These are phyloP conservation scores for Linnemannia hyalina DNA, from an alignment of 192 early-diverging fungal genomes.

Conservation along the genomic window DNA sequence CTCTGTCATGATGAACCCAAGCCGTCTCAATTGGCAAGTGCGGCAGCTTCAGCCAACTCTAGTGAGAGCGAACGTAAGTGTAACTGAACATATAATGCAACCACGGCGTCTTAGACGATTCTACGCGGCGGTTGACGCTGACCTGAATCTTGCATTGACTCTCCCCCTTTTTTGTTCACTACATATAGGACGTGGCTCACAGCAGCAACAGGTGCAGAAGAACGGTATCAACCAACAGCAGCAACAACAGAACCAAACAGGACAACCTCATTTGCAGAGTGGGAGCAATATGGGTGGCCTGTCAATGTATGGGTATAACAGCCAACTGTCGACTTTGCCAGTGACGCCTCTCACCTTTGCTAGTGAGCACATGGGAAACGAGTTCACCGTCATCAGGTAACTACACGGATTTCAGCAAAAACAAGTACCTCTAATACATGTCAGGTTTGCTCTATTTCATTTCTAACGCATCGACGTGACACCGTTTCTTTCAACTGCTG, in stretches of 20 bases:
- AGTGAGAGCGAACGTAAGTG: slow-evolving; percentile 4
- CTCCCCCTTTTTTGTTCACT: not conserved
- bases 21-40: slow-evolving; percentile 43
- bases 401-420: not conserved
- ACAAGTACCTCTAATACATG: not conserved
- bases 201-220: slow-evolving; percentile 13
- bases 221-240: slow-evolving; percentile 15
- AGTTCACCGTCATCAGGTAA: slow-evolving; percentile 80
- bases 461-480: not conserved
- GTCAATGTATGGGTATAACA: slow-evolving; percentile 36
- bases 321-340: slow-evolving; percentile 37
- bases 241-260: slow-evolving; percentile 24
- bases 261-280: slow-evolving; percentile 11
- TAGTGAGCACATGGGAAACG: slow-evolving; percentile 82
- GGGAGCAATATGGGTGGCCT: slow-evolving; percentile 8
- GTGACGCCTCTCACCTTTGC: slow-evolving; percentile 78
- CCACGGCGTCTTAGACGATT: no score
- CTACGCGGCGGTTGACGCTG: no score
- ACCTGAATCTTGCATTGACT: no score
- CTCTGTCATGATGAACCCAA: slow-evolving; percentile 92
- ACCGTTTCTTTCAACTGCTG: slow-evolving; percentile 38
- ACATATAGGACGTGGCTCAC: not conserved
- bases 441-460: not conserved
- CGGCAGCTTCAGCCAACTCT: slow-evolving; percentile 7
- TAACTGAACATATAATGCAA: not conserved